These are phyloP conservation scores for Nicotiana sylvestris DNA, from an alignment of 257 asterid genomes.

Conservation along the genomic window DNA sequence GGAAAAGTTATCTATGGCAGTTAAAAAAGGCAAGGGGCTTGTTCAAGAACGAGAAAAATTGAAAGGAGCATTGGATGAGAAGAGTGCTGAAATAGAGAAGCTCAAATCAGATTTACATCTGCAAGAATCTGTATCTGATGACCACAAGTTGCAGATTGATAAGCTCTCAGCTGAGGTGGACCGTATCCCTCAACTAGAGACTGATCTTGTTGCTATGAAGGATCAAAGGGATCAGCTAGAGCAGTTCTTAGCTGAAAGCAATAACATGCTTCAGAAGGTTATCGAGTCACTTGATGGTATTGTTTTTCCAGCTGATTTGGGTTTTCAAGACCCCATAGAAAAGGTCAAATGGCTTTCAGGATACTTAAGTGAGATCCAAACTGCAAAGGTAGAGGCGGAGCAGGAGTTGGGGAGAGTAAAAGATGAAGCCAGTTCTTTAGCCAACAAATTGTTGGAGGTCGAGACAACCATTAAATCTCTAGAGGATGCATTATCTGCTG, in stretches of 20 bases:
- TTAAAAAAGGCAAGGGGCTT: conserved; percentile 93
- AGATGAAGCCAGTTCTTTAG: conserved; percentile 47
- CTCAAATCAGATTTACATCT: conserved; percentile 60
- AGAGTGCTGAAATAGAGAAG: conserved; percentile 59
- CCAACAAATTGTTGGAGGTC: conserved; percentile 44
- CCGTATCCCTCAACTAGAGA: conserved; percentile 52
- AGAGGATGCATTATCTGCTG: conserved; percentile 51
- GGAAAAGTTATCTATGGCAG: conserved; percentile 91
- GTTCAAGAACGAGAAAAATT: conserved; percentile 86
- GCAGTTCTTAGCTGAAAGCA: conserved; percentile 67
- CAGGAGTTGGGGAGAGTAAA: conserved; percentile 55
- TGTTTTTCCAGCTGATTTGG: conserved; percentile 43
- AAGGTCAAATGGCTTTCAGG: conserved; percentile 68
- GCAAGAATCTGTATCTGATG: conserved; percentile 34
- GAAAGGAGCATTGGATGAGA: conserved; percentile 61
- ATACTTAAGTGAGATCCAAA: conserved; percentile 46
- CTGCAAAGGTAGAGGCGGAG: conserved; percentile 42
- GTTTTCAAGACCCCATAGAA: conserved; percentile 55
- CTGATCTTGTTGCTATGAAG: conserved; percentile 44
- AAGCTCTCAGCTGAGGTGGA: conserved; percentile 54
- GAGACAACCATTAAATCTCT: conserved; percentile 43
- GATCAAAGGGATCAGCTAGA: conserved; percentile 60
- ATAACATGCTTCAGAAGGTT: conserved; percentile 55
- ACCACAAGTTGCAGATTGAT: conserved; percentile 51
- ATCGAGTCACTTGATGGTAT: conserved; percentile 63